Evolutionary conservation across 2,329 filamentous ascomycete genomes (phyloP), one percentile per base, ranked within the genome.

Genomic region (Alternaria hordeiaustralica): DNA sequence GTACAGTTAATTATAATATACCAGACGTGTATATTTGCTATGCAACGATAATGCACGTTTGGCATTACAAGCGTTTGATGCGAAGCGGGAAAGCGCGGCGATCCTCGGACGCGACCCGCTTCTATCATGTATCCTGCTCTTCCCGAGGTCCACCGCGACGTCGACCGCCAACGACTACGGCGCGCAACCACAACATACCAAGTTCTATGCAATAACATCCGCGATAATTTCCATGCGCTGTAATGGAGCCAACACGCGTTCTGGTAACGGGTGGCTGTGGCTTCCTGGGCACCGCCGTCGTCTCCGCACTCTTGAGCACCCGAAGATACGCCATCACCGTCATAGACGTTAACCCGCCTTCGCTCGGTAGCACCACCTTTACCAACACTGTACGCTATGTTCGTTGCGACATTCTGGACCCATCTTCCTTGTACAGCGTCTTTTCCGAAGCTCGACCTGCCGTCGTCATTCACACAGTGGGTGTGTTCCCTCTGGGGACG

Each of bases 391-490:
- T 77, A 23, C 76, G 59, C 9, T 83, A 80, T 63, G 65, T 81
- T 3, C 73, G 79, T 50, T 80, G 73, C 62, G 81, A 84, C 55
- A 75, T 85, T n/a, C 75, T 81, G 2, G 74, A 79, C 12, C 43
- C 60, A 0, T 66, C 71, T 2, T 76, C 76, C 12, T 77, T 84
- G 0, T 60, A 68, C 10, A 71, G 71, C 2, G 79, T 80, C 2
- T 89, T 98, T 72, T 80, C 85, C 30, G 84, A 88, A 67, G 85
- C 89, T 58, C 87, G 87, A 72, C 94, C 95, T 20, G 89, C 94
- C 76, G 88, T 96, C 13, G 93, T 99, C 55, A 90, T 98, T 74
- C 95, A 99, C 81, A 97, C 94, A 3, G 96, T 95, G 20, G 87
- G 81, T 80, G 73, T 83, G 4, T 80, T 82, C 15, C 81, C 82